Evolutionary conservation across 345 rosid genomes (phyloP).

Genomic region (Barbarea vulgaris): DNA sequence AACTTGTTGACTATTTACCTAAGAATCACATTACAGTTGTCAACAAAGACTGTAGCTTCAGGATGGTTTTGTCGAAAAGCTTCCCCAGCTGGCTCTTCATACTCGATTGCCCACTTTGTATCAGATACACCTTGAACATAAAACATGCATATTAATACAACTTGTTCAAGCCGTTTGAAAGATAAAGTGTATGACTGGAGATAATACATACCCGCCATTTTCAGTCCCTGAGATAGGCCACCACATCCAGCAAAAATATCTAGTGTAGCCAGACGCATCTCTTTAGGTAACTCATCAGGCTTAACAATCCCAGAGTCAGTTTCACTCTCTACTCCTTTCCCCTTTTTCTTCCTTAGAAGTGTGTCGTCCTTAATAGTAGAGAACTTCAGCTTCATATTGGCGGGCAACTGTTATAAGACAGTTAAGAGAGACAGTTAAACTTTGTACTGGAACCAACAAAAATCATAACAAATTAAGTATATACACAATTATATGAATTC

Average conservation of each 20-base stretch:
- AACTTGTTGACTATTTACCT: slow-evolving; percentile 40
- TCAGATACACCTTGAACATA: slow-evolving; percentile 61
- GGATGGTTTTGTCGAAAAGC: slow-evolving; percentile 78
- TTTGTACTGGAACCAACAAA: slow-evolving; percentile 6
- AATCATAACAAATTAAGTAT: neutral
- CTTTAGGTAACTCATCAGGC: slow-evolving; percentile 42
- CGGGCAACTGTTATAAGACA: slow-evolving; percentile 56
- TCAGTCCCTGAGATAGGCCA: slow-evolving; percentile 74
- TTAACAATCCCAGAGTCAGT: slow-evolving; percentile 41
- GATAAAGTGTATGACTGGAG: neutral
- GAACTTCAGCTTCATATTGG: slow-evolving; percentile 52
- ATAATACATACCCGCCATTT: slow-evolving; percentile 55
- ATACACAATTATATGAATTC: neutral
- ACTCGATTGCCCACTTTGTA: slow-evolving; percentile 92
- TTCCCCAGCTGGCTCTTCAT: slow-evolving; percentile 88
- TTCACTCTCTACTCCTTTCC: slow-evolving; percentile 68
- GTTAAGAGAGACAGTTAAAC: slow-evolving; percentile 22
- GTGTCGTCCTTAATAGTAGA: slow-evolving; percentile 52
- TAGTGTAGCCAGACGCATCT: slow-evolving; percentile 55
- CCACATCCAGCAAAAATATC: slow-evolving; percentile 94
- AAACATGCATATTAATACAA: slow-evolving; percentile 16
- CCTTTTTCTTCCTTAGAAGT: slow-evolving; percentile 69
- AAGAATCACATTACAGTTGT: slow-evolving; percentile 89
- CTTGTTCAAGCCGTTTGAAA: neutral
- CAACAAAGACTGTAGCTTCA: slow-evolving; percentile 60